These are phyloP conservation scores for Colletotrichum kahawae DNA, from an alignment of 2,329 filamentous ascomycete genomes.

Conservation along the genomic window DNA sequence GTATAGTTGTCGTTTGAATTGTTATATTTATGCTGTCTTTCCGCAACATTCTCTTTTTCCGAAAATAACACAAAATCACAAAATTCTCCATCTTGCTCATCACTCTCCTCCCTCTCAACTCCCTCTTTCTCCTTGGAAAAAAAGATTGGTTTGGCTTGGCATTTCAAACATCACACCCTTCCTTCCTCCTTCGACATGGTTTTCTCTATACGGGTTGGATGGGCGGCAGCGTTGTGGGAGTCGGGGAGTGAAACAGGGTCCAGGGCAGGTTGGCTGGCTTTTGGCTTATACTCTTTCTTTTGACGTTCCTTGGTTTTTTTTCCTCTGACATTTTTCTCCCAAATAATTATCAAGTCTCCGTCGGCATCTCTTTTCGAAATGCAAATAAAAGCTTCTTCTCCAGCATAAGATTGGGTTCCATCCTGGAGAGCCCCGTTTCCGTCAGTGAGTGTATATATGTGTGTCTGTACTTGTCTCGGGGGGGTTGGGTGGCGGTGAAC, in stretches of 20 bases:
- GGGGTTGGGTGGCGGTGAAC: background rate
- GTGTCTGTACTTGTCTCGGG: background rate
- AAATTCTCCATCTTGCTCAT: background rate
- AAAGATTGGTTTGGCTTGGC: conserved; percentile 1
- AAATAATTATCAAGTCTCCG: background rate
- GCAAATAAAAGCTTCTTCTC: background rate
- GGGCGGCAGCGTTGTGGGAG: conserved; percentile 26
- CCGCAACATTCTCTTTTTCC: background rate
- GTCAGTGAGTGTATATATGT: background rate
- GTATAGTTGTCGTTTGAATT: background rate
- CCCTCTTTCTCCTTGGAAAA: background rate
- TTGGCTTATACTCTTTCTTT: background rate
- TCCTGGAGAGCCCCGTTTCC: background rate
- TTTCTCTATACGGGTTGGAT: conserved; percentile 19
- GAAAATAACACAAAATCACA: background rate
- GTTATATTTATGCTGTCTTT: background rate
- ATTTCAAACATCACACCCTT: background rate
- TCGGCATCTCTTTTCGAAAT: background rate
- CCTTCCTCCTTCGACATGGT: conserved; percentile 12
- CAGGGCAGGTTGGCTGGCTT: conserved; percentile 19
- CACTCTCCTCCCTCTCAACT: background rate
- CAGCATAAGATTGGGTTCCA: background rate
- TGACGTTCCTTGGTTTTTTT: background rate
- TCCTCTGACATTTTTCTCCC: background rate
- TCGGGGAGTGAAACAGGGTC: conserved; percentile 22